Conservation (phyloP, 2,329 filamentous ascomycete species). For the Cucurbitaria berberidis region DNA sequence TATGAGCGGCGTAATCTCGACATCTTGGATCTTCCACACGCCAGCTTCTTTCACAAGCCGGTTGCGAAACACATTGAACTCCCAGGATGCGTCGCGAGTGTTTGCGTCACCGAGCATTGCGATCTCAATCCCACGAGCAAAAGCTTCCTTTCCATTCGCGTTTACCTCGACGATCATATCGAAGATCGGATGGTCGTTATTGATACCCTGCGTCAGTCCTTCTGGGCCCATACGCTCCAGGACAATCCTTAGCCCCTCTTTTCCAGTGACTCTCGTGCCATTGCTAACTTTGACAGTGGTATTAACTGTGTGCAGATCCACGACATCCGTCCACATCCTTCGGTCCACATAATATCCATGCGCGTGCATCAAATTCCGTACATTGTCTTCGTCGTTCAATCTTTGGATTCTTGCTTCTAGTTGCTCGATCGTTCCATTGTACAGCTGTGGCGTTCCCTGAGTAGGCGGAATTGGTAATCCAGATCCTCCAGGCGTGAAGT, state of each 20-base stretch:
- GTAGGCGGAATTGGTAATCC: conserved; percentile 25
- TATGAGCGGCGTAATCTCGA: conserved; percentile 27
- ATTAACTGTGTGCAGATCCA: conserved; percentile 25
- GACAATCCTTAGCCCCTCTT: conserved; percentile 17
- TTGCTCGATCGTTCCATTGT: conserved; percentile 17
- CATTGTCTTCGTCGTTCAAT: conserved; percentile 32
- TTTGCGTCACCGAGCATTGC: conserved; percentile 31
- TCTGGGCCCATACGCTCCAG: conserved; percentile 32
- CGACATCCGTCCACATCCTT: conserved; percentile 34
- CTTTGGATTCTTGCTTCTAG: conserved; percentile 20
- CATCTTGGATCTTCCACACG: conserved; percentile 21
- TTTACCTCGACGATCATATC: conserved; percentile 29
- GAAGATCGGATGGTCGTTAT: conserved; percentile 35
- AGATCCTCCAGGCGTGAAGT: conserved; percentile 28
- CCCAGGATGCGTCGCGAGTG: conserved; percentile 25
- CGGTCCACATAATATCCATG: conserved; percentile 33
- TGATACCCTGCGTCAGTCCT: conserved; percentile 26
- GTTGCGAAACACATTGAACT: conserved; percentile 34
- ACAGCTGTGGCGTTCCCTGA: conserved; percentile 9
- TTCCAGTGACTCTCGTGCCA: conserved; percentile 13
- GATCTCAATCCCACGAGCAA: conserved; percentile 29
- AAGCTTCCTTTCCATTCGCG: conserved; percentile 19
- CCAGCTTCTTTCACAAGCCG: conserved; percentile 26
- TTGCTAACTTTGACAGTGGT: conserved; percentile 14
- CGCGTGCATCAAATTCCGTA: conserved; percentile 32